Percentiles rank a stretch among this genome's conserved stretches.
Conservation (phyloP, 495 filamentous ascomycete genomes). For the Hypoxylon fuscum region DNA sequence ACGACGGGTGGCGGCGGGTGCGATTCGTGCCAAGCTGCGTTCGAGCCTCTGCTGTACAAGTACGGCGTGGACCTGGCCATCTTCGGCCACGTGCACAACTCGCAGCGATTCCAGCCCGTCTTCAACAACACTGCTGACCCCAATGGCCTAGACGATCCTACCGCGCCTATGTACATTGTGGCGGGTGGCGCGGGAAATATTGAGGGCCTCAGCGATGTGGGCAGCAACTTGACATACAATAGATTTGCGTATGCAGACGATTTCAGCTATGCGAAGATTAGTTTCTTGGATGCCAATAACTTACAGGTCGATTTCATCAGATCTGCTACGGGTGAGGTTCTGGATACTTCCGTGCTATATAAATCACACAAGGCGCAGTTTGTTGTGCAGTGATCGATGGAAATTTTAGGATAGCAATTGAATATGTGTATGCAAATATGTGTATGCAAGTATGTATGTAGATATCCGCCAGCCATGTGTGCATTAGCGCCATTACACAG, state of each 20-base stretch:
- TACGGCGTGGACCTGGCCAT: slow-evolving; percentile 70
- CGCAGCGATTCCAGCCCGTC: slow-evolving; percentile 54
- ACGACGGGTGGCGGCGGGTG: slow-evolving; percentile 54
- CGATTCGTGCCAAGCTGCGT: slow-evolving; percentile 62
- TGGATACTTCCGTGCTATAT: slow-evolving; percentile 62
- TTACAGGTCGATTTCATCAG: slow-evolving; percentile 53
- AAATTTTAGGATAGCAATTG: not conserved
- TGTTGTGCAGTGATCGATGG: slow-evolving; percentile 53
- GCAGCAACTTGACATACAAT: slow-evolving; percentile 54
- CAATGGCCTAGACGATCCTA: slow-evolving; percentile 61
- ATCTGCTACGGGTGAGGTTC: slow-evolving; percentile 58
- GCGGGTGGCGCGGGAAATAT: slow-evolving; percentile 55
- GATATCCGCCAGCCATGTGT: too few species aligned
- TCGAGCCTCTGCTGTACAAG: slow-evolving; percentile 65
- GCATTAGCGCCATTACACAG: too few species aligned
- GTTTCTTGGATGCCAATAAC: slow-evolving; percentile 43
- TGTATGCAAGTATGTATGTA: not conserved
- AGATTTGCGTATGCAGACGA: slow-evolving; percentile 66
- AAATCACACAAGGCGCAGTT: slow-evolving; percentile 61
- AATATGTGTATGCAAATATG: not conserved
- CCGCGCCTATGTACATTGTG: slow-evolving; percentile 66
- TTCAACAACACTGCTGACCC: slow-evolving; percentile 53
- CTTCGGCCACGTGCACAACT: slow-evolving; percentile 70
- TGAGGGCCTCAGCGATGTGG: slow-evolving; percentile 52
- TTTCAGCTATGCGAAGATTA: slow-evolving; percentile 61